These are phyloP conservation scores for Sclerotinia nivalis DNA, from an alignment of 2,329 filamentous ascomycete species.

Conservation along the genomic window DNA sequence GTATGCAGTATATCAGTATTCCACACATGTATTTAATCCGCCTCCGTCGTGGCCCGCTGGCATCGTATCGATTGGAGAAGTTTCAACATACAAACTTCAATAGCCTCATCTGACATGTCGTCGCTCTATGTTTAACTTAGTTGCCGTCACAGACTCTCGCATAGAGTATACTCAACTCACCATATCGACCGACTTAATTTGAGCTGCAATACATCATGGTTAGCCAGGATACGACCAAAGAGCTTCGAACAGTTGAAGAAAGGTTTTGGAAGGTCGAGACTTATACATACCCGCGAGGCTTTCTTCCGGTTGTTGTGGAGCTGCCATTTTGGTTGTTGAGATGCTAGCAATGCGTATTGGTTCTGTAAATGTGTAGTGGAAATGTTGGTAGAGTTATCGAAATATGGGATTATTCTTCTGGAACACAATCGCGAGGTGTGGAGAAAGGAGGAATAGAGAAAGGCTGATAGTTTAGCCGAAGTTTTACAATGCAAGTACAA, in stretches of 20 bases:
- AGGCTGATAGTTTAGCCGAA: conserved; percentile 24
- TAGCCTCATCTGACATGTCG: conserved; percentile 93
- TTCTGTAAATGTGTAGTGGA: neutral
- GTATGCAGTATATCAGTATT: conserved; percentile 25
- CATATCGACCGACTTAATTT: conserved; percentile 99
- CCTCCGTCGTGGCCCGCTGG: conserved; percentile 42
- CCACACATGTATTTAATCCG: neutral
- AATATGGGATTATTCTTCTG: conserved; percentile 12
- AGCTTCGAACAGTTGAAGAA: neutral
- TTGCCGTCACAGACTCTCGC: conserved; percentile 14
- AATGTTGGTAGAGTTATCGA: conserved; percentile 4
- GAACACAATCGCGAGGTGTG: conserved; percentile 16
- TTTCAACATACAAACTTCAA: conserved; percentile 81
- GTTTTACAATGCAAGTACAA: conserved; percentile 5
- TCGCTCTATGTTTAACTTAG: conserved; percentile 67
- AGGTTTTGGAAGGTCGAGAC: neutral
- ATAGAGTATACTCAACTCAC: conserved; percentile 53
- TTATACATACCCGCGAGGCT: conserved; percentile 17
- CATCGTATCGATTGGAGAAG: conserved; percentile 48
- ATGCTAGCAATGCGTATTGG: neutral
- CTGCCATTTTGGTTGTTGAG: conserved; percentile 40
- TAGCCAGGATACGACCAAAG: conserved; percentile 21
- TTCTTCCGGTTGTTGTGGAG: conserved; percentile 35
- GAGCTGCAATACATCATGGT: conserved; percentile 57
- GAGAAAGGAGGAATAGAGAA: conserved; percentile 26